A percentile compares a stretch with the other conserved stretches of the same genome.
These are phyloP conservation scores for Saccharomycopsis schoenii DNA, from an alignment of 805 yeast genomes.

Conservation along the genomic window DNA sequence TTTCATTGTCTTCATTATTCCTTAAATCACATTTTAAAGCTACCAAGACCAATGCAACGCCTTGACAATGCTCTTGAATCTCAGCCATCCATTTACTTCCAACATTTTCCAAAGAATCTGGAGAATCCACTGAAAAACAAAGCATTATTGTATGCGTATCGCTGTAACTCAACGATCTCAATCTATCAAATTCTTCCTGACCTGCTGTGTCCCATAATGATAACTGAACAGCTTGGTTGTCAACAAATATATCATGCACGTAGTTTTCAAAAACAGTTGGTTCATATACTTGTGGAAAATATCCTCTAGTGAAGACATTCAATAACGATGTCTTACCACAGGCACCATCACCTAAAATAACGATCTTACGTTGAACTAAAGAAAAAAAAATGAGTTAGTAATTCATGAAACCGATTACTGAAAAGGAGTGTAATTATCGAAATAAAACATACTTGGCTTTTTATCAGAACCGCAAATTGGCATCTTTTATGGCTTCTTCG, in stretches of 20 bases:
- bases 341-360: conserved; percentile 95
- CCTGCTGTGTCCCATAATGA: conserved; percentile 99
- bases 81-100: conserved; percentile 96
- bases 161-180: conserved; percentile 83
- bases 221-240: conserved; percentile 82
- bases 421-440: no score
- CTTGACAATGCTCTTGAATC: conserved; percentile 93
- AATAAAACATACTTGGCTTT: conserved; percentile 31
- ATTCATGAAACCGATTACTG: not conserved
- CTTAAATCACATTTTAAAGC: conserved; percentile 93
- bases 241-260: conserved; percentile 93
- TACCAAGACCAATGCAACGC: conserved; percentile 85
- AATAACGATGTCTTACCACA: conserved; percentile 94
- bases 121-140: conserved; percentile 89
- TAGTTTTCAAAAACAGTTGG: conserved; percentile 97
- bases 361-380: conserved; percentile 79
- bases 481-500: conserved; percentile 24
- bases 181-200: conserved; percentile 93
- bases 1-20: conserved; percentile 46
- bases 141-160: conserved; percentile 97
- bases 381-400: conserved; percentile 5
- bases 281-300: conserved; percentile 96
- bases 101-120: conserved; percentile 90
- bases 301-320: conserved; percentile 94
- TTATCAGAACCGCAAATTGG: conserved; percentile 36